Base-by-base conservation (phyloP, 2,329 filamentous ascomycete genomes). In the Alternaria ventricosa region DNA sequence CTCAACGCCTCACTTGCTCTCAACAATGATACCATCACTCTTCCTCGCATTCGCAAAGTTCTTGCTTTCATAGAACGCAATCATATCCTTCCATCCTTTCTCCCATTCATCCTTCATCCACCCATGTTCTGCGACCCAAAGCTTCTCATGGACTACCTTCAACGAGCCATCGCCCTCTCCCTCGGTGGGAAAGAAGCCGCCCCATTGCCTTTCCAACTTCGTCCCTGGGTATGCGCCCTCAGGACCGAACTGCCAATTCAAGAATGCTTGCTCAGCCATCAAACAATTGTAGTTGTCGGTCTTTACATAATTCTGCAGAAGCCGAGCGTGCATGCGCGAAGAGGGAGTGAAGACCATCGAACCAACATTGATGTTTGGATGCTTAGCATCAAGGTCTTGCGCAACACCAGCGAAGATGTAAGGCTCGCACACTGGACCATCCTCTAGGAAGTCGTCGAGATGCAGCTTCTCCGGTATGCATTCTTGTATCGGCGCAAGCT, bases 121-220 rank as follows among this genome's bases (percentile, higher is more conserved):
- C 4, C 65, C 66, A 5, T 55, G 55, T 9, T 68, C 63, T 11
- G 60, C 62, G 0, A 53, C 59, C 77, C 76, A 79, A 3, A 79
- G 60, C 67, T 79, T 79, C 66, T 78, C 76, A 64, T 79, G 77
- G 30, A 79, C 71, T 8, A 79, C 71, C 55, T 76, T 78, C 55
- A 78, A 63, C 36, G 65, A 64, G 12, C 66, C 70, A 22, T 70
- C 70, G 7, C 71, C 71, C 4, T 74, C 63, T 7, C 73, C 73
- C 2, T 65, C 53, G 3, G 67, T 44, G 1, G 60, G 71, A 18
- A 75, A 78, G 43, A 72, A 74, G 0, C 71, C 76, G 7, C 75
- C 76, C 67, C 72, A 79, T 54, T 71, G 55, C 25, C 75, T 66
- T 4, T 72, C 68, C 25, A 79, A 51, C 33, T 50, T 49, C 1